Base-by-base conservation (phyloP, 2,329 filamentous ascomycete genomes). In the Pseudopithomyces chartarum region DNA sequence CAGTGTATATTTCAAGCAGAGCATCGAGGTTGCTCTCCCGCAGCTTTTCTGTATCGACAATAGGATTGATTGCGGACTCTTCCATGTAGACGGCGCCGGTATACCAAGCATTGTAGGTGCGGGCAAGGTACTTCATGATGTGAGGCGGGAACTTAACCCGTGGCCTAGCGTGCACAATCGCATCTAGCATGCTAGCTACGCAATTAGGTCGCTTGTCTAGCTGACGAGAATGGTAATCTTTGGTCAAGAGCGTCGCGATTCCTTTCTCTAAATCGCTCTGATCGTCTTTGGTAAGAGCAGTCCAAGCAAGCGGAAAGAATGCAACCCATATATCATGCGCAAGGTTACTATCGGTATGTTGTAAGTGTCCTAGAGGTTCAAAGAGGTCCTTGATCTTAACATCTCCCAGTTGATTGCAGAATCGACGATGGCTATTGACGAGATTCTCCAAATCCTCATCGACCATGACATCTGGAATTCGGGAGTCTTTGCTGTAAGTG, bases 21-120 rank as follows among this genome's bases (percentile, higher is more conserved):
- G 95, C 95, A 76, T 99, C 95, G 5, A 98, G 84, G 64, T 96
- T 98, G 78, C 94, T 98, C 75, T 99, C 96, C 32, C 92, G 85
- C 19, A 97, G 90, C 43, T 86, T 87, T 1, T 90, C 81, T 1
- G 93, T 96, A 67, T 98, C 93, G 39, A 92, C 86, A 22, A 92
- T 85, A 0, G 95, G 93, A 50, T 87, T 87, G 69, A 97, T 89
- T 8, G 92, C 92, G 26, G 90, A 87, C 56, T 96, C 92, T 75
- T 99, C 95, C 60, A 99, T 86, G 67, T 95, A 93, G 13, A 90
- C 88, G 20, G 96, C 84, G 13, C 91, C 91, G n/a, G 92, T 93
- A 73, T 99, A 99, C 96, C 95, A 99, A 0, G 90, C 91, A 75
- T 97, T 93, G 72, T 96, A 99, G 0, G 92, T 97, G 74, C 91